These are phyloP conservation scores for Eimeria necatrix DNA, from an alignment of 169 alveolate genomes.

Conservation along the genomic window DNA sequence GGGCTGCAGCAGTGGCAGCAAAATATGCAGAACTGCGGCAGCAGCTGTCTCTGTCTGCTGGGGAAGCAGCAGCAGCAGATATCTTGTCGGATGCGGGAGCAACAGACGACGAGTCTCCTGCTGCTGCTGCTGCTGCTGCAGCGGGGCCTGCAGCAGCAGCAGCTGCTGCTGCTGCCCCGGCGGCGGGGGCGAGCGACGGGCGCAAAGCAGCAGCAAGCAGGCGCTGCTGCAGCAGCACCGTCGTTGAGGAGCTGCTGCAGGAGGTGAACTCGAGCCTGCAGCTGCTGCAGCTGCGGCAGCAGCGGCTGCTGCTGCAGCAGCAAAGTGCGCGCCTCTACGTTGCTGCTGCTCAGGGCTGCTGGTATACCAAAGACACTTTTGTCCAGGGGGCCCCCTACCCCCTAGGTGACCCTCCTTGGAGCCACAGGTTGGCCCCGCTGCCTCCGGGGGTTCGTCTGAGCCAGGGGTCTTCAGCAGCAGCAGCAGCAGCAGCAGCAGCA, in stretches of 20 bases:
- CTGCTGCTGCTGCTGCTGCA: conserved; percentile 13
- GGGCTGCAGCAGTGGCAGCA: conserved; percentile 37
- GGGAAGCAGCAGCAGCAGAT: conserved; percentile 23
- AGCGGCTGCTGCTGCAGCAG: conserved; percentile 25
- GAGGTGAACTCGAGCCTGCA: conserved; percentile 26
- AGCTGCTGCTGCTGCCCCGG: neutral
- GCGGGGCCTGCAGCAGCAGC: conserved; percentile 5
- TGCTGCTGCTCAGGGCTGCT: conserved; percentile 47
- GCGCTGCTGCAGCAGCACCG: conserved; percentile 15
- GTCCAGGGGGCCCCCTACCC: conserved; percentile 22
- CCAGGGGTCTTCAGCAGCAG: neutral
- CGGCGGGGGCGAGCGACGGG: no score
- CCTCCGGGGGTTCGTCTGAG: conserved; percentile 24
- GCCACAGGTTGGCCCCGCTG: neutral
- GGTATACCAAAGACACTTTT: neutral
- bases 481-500: neutral
- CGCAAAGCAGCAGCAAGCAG: no score
- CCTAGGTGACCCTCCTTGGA: conserved; percentile 4
- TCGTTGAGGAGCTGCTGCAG: conserved; percentile 18
- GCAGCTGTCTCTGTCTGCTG: conserved; percentile 6
- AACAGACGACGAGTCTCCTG: conserved; percentile 41
- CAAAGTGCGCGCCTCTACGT: neutral
- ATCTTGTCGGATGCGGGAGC: conserved; percentile 18
- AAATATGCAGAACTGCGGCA: conserved; percentile 29
- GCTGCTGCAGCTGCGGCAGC: conserved; percentile 66